phyloP scores from a whole-genome alignment of 2,329 filamentous ascomycete species.

The Ophiostoma ulmi region DNA sequence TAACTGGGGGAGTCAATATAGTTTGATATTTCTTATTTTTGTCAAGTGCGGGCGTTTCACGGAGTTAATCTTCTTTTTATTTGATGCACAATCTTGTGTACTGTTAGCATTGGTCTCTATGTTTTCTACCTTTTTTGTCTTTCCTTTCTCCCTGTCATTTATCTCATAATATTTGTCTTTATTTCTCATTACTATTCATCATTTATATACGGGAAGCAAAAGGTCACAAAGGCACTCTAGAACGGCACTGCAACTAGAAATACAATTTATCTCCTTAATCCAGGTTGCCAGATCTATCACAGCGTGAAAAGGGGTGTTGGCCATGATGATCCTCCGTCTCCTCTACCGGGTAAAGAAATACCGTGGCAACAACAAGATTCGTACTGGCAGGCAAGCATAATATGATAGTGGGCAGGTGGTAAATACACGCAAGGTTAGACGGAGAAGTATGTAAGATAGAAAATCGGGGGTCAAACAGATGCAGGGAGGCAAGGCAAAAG shows the following conservation, averaged over 20 bases:
- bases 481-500: not conserved
- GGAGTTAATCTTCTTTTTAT: not conserved
- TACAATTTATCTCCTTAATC: not conserved
- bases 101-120: not conserved
- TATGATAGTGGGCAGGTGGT: not conserved
- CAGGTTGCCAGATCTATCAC: not conserved
- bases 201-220: not conserved
- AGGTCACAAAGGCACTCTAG: not conserved
- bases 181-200: not conserved
- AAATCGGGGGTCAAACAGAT: not conserved
- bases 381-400: not conserved
- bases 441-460: not conserved
- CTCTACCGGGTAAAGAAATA: not conserved
- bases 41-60: not conserved
- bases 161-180: not conserved
- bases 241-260: not conserved
- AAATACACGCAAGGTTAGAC: not conserved
- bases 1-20: conserved; percentile 38
- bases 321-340: not conserved
- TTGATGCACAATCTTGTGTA: not conserved
- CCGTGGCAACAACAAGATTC: not conserved
- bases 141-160: not conserved
- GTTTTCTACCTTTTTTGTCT: not conserved
- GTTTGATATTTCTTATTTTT: conserved; percentile 1
- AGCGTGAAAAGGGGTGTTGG: not conserved